These are phyloP conservation scores for Punica granatum DNA, from an alignment of 345 rosid genomes.

Conservation along the genomic window DNA sequence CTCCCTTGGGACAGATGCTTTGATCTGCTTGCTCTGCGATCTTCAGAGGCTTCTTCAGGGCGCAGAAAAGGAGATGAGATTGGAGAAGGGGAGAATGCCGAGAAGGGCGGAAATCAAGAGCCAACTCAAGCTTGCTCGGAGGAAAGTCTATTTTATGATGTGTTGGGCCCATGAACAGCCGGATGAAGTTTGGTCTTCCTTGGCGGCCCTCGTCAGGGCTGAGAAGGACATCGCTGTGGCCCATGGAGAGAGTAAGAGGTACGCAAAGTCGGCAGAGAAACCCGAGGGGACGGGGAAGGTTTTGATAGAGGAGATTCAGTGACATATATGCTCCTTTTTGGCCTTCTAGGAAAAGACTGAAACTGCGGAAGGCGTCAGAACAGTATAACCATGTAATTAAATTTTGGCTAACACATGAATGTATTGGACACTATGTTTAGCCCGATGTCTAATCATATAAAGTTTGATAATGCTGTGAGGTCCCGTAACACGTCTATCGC, in stretches of 20 bases:
- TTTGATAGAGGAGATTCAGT: constrained; percentile 59
- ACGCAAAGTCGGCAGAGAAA: constrained; percentile 17
- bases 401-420: background rate
- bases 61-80: constrained; percentile 42
- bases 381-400: background rate
- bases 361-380: background rate
- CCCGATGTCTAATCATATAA: too few species aligned
- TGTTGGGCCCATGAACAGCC: constrained; percentile 91
- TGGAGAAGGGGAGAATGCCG: constrained; percentile 28
- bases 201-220: constrained; percentile 42
- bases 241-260: constrained; percentile 17
- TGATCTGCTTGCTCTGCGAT: constrained; percentile 64
- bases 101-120: constrained; percentile 41
- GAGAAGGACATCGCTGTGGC: constrained; percentile 39
- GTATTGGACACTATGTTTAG: background rate
- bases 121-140: constrained; percentile 64
- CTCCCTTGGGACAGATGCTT: constrained; percentile 47
- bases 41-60: constrained; percentile 56
- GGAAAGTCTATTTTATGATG: constrained; percentile 71
- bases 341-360: background rate
- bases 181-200: constrained; percentile 47
- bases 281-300: constrained; percentile 22
- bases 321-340: constrained; percentile 5
- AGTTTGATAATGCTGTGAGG: too few species aligned
- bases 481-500: too few species aligned